Percentiles rank a stretch among this genome's conserved stretches.
Evolutionary conservation across 2,329 filamentous ascomycete species (phyloP).

Genomic region (Sporothrix dimorphospora): DNA sequence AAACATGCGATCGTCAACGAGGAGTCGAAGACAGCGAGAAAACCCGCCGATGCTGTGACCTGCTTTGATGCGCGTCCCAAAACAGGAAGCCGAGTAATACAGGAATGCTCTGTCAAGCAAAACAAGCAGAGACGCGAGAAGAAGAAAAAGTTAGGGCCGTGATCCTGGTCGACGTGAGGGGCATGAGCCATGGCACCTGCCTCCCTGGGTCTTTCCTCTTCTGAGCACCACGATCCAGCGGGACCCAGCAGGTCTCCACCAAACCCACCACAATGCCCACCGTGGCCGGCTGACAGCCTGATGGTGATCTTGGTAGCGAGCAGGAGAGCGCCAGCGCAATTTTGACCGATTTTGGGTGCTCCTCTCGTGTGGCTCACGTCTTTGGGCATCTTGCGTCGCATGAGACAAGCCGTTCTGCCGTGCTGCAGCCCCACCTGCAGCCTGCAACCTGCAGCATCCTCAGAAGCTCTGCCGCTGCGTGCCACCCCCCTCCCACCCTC

Average conservation of each 20-base stretch:
- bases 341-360: background rate
- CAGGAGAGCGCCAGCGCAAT: background rate
- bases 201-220: background rate
- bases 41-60: background rate
- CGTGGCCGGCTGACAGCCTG: background rate
- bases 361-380: background rate
- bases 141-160: background rate
- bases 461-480: conserved; percentile 8
- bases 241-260: background rate
- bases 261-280: background rate
- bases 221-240: background rate
- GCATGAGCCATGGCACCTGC: background rate
- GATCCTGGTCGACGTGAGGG: background rate
- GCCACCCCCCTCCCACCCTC: background rate
- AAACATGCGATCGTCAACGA: background rate
- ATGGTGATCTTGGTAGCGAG: background rate
- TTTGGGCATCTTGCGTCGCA: background rate
- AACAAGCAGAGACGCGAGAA: background rate
- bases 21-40: background rate
- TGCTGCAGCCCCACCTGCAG: conserved; percentile 7
- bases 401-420: background rate
- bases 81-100: background rate
- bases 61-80: background rate
- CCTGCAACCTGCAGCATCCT: background rate
- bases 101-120: background rate